phyloP scores from a whole-genome alignment of 495 filamentous ascomycete genomes.

The Penicillium pulvis region DNA sequence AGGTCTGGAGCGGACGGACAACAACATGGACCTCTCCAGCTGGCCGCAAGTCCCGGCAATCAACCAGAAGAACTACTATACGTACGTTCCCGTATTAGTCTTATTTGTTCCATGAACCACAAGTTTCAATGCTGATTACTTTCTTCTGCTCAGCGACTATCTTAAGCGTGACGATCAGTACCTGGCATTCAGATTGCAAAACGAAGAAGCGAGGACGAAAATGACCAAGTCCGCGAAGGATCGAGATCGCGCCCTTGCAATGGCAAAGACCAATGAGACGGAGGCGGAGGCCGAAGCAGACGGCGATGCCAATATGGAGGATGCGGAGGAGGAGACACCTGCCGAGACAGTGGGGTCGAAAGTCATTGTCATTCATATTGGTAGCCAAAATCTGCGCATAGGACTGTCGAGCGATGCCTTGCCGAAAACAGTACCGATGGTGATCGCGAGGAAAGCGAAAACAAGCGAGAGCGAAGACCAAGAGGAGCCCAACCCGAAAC shows the following conservation, averaged over 20 bases:
- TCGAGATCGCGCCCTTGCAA: slow-evolving; percentile 78
- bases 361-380: slow-evolving; percentile 94
- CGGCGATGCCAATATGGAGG: slow-evolving; percentile 66
- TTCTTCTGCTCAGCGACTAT: slow-evolving; percentile 67
- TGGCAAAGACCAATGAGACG: slow-evolving; percentile 53
- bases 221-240: slow-evolving; percentile 85
- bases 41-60: slow-evolving; percentile 93
- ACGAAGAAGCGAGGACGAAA: slow-evolving; percentile 75
- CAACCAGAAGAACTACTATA: slow-evolving; percentile 99
- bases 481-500: slow-evolving; percentile 81
- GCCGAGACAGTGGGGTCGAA: slow-evolving; percentile 77
- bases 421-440: slow-evolving; percentile 92
- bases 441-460: slow-evolving; percentile 74
- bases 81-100: slow-evolving; percentile 58
- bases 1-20: slow-evolving; percentile 96
- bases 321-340: slow-evolving; percentile 53
- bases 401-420: slow-evolving; percentile 92
- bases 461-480: slow-evolving; percentile 81
- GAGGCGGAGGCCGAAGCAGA: slow-evolving; percentile 44
- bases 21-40: slow-evolving; percentile 90
- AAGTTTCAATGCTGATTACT: slow-evolving; percentile 13
- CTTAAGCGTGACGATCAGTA: slow-evolving; percentile 98
- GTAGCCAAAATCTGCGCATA: slow-evolving; percentile 94
- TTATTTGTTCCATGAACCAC: background rate
- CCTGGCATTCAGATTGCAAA: slow-evolving; percentile 81